phyloP scores from a whole-genome alignment of 192 early-diverging fungal species.

The Rhizophagus sp. region DNA sequence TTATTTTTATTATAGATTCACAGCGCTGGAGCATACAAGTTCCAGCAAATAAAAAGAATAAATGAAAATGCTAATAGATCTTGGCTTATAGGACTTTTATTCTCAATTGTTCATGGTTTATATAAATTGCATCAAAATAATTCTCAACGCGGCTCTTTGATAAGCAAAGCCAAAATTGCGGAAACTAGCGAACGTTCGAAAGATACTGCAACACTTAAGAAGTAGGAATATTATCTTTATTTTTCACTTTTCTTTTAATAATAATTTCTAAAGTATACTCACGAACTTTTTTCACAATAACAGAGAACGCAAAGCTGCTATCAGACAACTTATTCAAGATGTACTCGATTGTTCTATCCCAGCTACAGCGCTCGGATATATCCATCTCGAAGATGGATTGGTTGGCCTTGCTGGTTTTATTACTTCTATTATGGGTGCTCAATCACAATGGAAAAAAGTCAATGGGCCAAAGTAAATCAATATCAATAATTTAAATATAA shows the following conservation, averaged over 20 bases:
- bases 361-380: constrained; percentile 62
- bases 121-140: constrained; percentile 65
- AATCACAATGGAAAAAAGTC: constrained; percentile 53
- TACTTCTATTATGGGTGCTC: constrained; percentile 70
- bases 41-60: constrained; percentile 66
- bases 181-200: constrained; percentile 37
- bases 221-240: constrained; percentile 31
- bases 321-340: constrained; percentile 63
- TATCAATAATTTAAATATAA: too few relatives aligned
- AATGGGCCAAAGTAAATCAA: neutral
- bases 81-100: constrained; percentile 67
- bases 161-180: constrained; percentile 36
- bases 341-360: constrained; percentile 72
- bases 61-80: constrained; percentile 56
- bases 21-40: constrained; percentile 60
- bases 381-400: constrained; percentile 64
- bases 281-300: constrained; percentile 7
- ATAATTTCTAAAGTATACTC: neutral
- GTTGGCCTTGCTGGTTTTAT: constrained; percentile 70
- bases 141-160: constrained; percentile 36
- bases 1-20: constrained; percentile 45
- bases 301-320: constrained; percentile 58
- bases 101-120: constrained; percentile 61
- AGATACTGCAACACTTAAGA: constrained; percentile 43
- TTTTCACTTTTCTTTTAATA: neutral